phyloP scores from a whole-genome alignment of 345 rosid species.

The Noccaea caerulescens region DNA sequence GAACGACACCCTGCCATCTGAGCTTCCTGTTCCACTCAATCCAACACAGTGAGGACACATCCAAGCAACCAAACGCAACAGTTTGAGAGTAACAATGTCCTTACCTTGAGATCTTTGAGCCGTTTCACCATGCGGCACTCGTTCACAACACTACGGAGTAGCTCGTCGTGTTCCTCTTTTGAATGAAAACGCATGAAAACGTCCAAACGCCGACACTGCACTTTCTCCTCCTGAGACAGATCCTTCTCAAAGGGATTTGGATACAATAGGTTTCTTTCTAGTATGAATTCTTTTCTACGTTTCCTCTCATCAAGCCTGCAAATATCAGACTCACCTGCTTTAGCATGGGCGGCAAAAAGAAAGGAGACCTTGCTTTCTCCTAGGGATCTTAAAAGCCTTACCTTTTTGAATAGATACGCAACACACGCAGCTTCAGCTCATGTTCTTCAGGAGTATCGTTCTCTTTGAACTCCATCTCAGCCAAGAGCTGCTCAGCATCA shows the following conservation, averaged over 20 bases:
- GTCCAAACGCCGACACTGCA: slow-evolving; percentile 70
- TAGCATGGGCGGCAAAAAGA: slow-evolving; percentile 6
- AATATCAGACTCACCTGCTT: slow-evolving; percentile 20
- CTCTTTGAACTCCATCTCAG: slow-evolving; percentile 98
- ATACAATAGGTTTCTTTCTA: slow-evolving; percentile 79
- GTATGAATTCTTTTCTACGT: slow-evolving; percentile 85
- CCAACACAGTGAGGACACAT: slow-evolving; percentile 33
- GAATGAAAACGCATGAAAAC: slow-evolving; percentile 91
- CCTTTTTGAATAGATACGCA: slow-evolving; percentile 88
- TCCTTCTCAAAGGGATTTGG: slow-evolving; percentile 78
- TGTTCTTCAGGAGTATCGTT: slow-evolving; percentile 83
- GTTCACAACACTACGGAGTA: slow-evolving; percentile 67
- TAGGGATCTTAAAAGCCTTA: slow-evolving; percentile 34
- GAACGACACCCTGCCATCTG: slow-evolving; percentile 88
- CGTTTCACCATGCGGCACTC: slow-evolving; percentile 81
- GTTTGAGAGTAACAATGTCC: slow-evolving; percentile 7
- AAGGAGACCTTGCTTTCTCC: slow-evolving; percentile 12
- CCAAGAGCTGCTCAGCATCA: slow-evolving; percentile 92
- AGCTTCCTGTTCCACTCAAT: slow-evolving; percentile 69
- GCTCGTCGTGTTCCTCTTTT: slow-evolving; percentile 86
- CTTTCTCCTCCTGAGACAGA: slow-evolving; percentile 80
- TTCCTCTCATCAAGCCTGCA: slow-evolving; percentile 95
- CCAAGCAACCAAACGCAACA: slow-evolving; percentile 16
- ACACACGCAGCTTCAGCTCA: slow-evolving; percentile 80
- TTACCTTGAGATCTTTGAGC: slow-evolving; percentile 80